Base-by-base conservation (phyloP, 768 basidiomycete species). In the Suillus alpinus region DNA sequence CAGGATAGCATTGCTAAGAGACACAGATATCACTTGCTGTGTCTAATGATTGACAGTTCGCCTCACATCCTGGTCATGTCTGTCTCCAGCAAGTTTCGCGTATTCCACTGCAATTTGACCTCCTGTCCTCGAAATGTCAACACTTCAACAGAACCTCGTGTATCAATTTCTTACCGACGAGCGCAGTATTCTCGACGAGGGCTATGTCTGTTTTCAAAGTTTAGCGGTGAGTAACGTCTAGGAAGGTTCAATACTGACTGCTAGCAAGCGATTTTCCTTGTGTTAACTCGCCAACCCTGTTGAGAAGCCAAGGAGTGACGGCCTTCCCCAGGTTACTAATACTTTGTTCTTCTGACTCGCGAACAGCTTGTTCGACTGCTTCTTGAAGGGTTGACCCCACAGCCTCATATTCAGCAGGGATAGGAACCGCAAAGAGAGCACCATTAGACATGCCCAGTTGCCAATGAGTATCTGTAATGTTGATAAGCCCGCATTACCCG, bases 291-390 rank as follows among this genome's bases (percentile, higher is more conserved):
- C 82, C 82, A 2, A 98, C 87, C 34, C 96, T 86, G 47, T 81
- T 79, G 34, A 99, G 78, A 10, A 99, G 78, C 96, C 96, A 98
- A 7, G 97, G 97, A 1, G 97, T 99, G 6, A 84, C 94, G 62
- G 94, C 91, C 67, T 97, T 98, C 3, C 97, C 97, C 18, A 81
- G 78, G 66, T 79, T 85, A 67, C 83, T 89, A 50, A 96, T 77
- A 2, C 95, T 94, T 63, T 88, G 89, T 60, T 83, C 81, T 63
- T 92, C 88, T 4, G 92, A 89, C 75, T 99, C 96, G 14, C 72
- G 70, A 6, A 99, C 83, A 7, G 97, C 97, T 66, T 85, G 87
- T 60, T 95, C 88, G 8, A 98, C 90, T 0, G 87, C 86, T 46
- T 78, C 70, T 71, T 98, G 94, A 14, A 97, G 83, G 41, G 74